Percentiles rank a stretch among this genome's conserved stretches.
Conservation (phyloP, 2,329 filamentous ascomycete genomes). For the Ophiocordyceps robertsii region DNA sequence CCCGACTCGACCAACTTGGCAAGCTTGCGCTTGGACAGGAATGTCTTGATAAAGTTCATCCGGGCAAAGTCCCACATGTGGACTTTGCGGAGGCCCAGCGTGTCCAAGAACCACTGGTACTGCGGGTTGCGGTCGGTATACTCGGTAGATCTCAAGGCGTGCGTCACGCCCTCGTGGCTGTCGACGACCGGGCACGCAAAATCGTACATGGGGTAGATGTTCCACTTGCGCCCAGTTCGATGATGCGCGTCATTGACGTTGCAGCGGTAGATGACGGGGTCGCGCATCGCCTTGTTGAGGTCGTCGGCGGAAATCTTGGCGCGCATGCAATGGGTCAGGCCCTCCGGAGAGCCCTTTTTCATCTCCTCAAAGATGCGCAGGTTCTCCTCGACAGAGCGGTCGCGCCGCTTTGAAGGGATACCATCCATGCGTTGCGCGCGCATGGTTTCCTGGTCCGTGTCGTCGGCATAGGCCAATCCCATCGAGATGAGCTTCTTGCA, state of each 20-base stretch:
- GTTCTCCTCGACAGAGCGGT: conserved; percentile 69
- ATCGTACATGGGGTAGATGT: conserved; percentile 80
- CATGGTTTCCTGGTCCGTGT: conserved; percentile 85
- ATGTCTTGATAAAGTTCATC: conserved; percentile 73
- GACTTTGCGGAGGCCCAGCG: conserved; percentile 59
- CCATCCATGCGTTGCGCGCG: conserved; percentile 72
- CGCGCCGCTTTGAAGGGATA: conserved; percentile 67
- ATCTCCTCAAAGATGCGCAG: conserved; percentile 83
- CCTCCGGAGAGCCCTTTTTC: conserved; percentile 72
- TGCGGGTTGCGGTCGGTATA: conserved; percentile 79
- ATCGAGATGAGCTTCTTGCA: conserved; percentile 73
- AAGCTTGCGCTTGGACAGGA: conserved; percentile 76
- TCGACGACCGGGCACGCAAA: conserved; percentile 76
- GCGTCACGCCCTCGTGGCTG: conserved; percentile 68
- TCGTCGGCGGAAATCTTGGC: conserved; percentile 88
- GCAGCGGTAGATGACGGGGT: conserved; percentile 94
- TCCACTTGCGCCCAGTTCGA: conserved; percentile 67
- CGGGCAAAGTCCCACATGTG: conserved; percentile 78
- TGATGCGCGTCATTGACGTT: conserved; percentile 58
- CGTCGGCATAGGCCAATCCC: conserved; percentile 86
- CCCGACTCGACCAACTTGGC: conserved; percentile 69
- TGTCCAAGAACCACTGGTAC: conserved; percentile 75
- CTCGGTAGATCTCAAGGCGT: conserved; percentile 72
- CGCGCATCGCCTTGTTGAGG: conserved; percentile 89
- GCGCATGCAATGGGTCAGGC: conserved; percentile 77